phyloP scores from a whole-genome alignment of 805 yeast species.

The Ogataea chonburiensis region DNA sequence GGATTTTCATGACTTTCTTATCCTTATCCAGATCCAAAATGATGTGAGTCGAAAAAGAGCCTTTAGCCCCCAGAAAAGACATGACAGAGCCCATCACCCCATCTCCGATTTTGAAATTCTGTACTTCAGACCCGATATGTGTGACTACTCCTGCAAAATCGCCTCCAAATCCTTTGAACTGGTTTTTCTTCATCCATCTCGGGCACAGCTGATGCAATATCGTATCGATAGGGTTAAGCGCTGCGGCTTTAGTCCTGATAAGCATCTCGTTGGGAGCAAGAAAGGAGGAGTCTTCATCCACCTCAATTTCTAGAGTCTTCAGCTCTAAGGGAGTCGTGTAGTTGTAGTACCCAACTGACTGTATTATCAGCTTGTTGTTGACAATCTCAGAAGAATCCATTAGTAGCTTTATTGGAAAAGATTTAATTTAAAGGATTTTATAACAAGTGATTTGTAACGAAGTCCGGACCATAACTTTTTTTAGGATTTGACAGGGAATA shows the following conservation, averaged over 20 bases:
- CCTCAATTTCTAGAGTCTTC: conserved; percentile 8
- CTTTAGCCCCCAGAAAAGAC: conserved; percentile 22
- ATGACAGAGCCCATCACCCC: conserved; percentile 16
- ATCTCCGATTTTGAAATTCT: conserved; percentile 17
- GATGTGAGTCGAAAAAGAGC: conserved; percentile 47
- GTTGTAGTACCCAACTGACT: conserved; percentile 14
- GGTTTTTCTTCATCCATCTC: conserved; percentile 3
- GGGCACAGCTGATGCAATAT: conserved; percentile 12
- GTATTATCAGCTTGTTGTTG: conserved; percentile 9
- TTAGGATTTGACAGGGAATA: too few relatives aligned
- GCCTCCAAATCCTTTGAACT: conserved; percentile 17
- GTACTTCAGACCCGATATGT: conserved; percentile 19
- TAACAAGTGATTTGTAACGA: too few relatives aligned
- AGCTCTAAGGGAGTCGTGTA: conserved; percentile 17
- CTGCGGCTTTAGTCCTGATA: conserved; percentile 18
- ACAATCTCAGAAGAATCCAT: conserved; percentile 5
- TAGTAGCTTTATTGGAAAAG: neutral
- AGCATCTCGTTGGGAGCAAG: conserved; percentile 19
- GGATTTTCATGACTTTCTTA: conserved; percentile 42
- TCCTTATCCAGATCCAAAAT: conserved; percentile 36
- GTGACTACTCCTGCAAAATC: conserved; percentile 24
- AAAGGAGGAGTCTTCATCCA: conserved; percentile 5
- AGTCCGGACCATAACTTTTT: too few relatives aligned
- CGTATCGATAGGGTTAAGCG: conserved; percentile 23
- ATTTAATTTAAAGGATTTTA: too few relatives aligned